Conservation (phyloP, 371 early-diverging fungal species). For the Syncephalastrum racemosum region DNA sequence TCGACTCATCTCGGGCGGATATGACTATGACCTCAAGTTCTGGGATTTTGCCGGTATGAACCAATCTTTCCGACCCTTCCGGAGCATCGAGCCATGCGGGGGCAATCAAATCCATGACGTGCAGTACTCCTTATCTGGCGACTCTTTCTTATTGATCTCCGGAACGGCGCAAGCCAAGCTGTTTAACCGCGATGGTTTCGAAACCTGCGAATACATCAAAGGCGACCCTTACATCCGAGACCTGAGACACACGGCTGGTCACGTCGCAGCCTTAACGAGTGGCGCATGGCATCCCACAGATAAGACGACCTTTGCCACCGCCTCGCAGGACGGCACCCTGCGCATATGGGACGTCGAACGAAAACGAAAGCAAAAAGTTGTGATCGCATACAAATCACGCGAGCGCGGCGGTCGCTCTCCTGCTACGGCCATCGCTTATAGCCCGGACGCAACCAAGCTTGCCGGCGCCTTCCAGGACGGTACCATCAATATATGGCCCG, state of each 20-base stretch:
- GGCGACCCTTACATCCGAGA: slow-evolving; percentile 96
- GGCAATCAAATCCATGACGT: slow-evolving; percentile 87
- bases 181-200: slow-evolving; percentile 77
- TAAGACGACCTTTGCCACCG: slow-evolving; percentile 70
- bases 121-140: slow-evolving; percentile 77
- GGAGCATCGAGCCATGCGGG: slow-evolving; percentile 78
- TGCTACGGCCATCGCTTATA: slow-evolving; percentile 68
- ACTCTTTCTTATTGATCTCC: slow-evolving; percentile 79
- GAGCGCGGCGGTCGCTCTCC: slow-evolving; percentile 70
- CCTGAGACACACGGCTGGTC: slow-evolving; percentile 84
- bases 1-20: slow-evolving; percentile 78
- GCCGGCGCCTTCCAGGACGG: slow-evolving; percentile 71
- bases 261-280: slow-evolving; percentile 79
- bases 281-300: slow-evolving; percentile 83
- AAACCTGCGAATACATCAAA: slow-evolving; percentile 73
- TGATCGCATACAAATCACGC: slow-evolving; percentile 77
- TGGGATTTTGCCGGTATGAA: slow-evolving; percentile 96
- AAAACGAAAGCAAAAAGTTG: slow-evolving; percentile 69
- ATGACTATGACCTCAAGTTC: slow-evolving; percentile 79
- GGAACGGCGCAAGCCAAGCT: slow-evolving; percentile 74
- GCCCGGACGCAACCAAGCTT: slow-evolving; percentile 67
- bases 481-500: slow-evolving; percentile 62
- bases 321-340: slow-evolving; percentile 84
- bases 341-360: slow-evolving; percentile 88
- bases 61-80: slow-evolving; percentile 70